A percentile compares a stretch with the other conserved stretches of the same genome.
Conservation (phyloP, 306 rosid genomes). For the Quercus robur region DNA sequence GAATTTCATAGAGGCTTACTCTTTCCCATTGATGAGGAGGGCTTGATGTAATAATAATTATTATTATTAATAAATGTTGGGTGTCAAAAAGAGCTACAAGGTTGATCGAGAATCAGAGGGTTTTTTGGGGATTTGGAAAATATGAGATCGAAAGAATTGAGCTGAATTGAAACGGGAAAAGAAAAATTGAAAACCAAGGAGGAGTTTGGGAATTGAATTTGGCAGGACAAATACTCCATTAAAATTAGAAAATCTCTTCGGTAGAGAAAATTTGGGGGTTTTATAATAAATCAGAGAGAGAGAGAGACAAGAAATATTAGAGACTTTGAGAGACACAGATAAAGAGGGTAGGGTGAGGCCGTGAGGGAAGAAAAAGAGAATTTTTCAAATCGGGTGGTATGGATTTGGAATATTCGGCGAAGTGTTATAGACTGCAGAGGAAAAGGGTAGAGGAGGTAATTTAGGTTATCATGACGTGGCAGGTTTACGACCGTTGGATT, state of each 20-base stretch:
- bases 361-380: neutral
- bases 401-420: constrained; percentile 43
- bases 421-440: neutral
- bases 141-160: constrained; percentile 36
- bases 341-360: neutral
- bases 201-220: constrained; percentile 21
- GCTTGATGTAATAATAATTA: neutral
- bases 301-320: neutral
- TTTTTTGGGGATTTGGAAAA: constrained; percentile 18
- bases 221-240: constrained; percentile 59
- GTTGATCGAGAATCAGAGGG: constrained; percentile 38
- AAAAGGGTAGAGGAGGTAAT: neutral
- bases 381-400: constrained; percentile 18
- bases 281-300: neutral
- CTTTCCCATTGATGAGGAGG: constrained; percentile 69
- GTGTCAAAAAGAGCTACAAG: constrained; percentile 37
- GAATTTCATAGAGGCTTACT: constrained; percentile 53
- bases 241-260: constrained; percentile 21
- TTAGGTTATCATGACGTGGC: constrained; percentile 31
- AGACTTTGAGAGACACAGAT: neutral
- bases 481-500: neutral
- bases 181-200: neutral
- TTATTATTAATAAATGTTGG: neutral
- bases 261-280: neutral
- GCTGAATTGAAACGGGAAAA: constrained; percentile 27